Conservation (phyloP, 352 stramenopile species). For the Phytophthora citricola region DNA sequence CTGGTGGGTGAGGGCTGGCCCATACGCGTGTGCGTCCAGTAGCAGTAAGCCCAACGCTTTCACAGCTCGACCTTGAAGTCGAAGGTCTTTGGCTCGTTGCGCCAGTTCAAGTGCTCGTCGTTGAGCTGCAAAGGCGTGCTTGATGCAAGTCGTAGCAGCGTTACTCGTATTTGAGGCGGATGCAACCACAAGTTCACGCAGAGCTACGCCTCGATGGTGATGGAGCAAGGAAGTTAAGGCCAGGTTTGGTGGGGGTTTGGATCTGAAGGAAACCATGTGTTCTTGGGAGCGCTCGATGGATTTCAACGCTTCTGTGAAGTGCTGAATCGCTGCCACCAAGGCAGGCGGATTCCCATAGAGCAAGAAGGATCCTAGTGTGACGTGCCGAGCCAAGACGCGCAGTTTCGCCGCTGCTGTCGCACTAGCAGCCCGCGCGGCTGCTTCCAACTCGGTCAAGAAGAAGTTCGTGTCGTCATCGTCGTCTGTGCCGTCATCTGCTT, state of each 20-base stretch:
- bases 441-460: conserved; percentile 82
- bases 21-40: conserved; percentile 52
- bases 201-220: conserved; percentile 73
- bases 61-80: conserved; percentile 58
- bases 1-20: conserved; percentile 60
- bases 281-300: conserved; percentile 25
- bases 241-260: conserved; percentile 10
- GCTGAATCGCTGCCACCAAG: conserved; percentile 41
- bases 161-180: conserved; percentile 18
- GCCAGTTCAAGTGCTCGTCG: conserved; percentile 59
- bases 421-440: conserved; percentile 33
- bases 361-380: conserved; percentile 56
- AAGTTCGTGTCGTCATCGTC: conserved; percentile 62
- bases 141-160: conserved; percentile 14
- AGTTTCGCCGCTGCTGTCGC: conserved; percentile 24
- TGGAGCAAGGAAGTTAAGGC: conserved; percentile 54
- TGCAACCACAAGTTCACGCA: conserved; percentile 59
- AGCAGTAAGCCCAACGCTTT: conserved; percentile 75
- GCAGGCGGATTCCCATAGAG: conserved; percentile 53
- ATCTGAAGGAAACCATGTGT: background rate
- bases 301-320: conserved; percentile 51
- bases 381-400: conserved; percentile 40
- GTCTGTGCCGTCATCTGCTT: conserved; percentile 24
- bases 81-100: conserved; percentile 40
- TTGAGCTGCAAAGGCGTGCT: conserved; percentile 46